Conservation (phyloP, 176 grass and related monocot genomes). For the Avena eriantha region DNA sequence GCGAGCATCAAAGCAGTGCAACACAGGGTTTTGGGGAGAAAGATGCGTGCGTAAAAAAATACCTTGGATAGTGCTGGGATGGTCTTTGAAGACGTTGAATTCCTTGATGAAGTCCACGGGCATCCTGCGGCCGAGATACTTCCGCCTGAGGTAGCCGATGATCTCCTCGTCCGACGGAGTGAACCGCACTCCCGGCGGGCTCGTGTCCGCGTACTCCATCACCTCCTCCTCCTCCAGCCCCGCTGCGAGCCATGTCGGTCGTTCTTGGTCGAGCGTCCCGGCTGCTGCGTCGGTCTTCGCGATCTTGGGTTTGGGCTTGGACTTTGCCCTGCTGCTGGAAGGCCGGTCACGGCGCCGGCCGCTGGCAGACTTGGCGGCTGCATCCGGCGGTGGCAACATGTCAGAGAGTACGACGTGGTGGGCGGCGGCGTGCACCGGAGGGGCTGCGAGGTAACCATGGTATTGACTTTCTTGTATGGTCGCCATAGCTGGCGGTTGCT, state of each 20-base stretch:
- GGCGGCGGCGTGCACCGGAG: neutral
- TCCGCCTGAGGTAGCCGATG: slow-evolving; percentile 25
- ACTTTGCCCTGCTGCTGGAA: neutral
- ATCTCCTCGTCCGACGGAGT: neutral
- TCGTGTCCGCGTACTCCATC: neutral
- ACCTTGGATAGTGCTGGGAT: slow-evolving; percentile 24
- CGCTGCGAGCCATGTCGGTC: too few relatives aligned
- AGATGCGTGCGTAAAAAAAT: neutral
- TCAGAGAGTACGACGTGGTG: neutral
- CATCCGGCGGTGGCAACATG: neutral
- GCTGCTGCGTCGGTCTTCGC: neutral
- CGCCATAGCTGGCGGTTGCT: neutral
- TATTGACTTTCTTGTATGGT: neutral
- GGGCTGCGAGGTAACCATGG: neutral
- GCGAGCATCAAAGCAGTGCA: neutral
- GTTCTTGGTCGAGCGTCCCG: neutral
- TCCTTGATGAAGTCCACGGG: slow-evolving; percentile 41
- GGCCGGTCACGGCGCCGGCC: neutral
- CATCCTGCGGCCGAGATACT: slow-evolving; percentile 10
- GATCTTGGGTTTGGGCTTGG: neutral
- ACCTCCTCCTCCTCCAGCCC: too few relatives aligned
- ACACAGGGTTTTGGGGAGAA: neutral
- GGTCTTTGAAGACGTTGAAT: neutral
- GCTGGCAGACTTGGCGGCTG: neutral
- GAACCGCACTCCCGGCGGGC: slow-evolving; percentile 27